A percentile compares a stretch with the other conserved stretches of the same genome.
Conservation (phyloP, 148 eudicot species). For the Agrostemma githago region DNA sequence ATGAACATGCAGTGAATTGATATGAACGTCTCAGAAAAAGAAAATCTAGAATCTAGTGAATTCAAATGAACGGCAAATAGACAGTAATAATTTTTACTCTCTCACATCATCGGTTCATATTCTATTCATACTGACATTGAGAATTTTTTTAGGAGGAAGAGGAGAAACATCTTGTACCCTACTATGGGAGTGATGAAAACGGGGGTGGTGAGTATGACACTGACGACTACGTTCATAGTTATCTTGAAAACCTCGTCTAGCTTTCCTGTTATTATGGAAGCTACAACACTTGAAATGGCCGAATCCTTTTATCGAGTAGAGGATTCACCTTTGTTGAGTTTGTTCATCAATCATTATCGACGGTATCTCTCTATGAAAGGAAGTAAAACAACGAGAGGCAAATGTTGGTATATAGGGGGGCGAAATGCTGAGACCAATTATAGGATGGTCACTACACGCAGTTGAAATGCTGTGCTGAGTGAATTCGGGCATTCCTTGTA, state of each 20-base stretch:
- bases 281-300: neutral
- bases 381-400: neutral
- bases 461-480: neutral
- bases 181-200: slow-evolving; percentile 32
- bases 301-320: neutral
- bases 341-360: neutral
- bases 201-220: slow-evolving; percentile 29
- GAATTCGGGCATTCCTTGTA: neutral
- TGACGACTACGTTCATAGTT: slow-evolving; percentile 8
- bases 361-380: neutral
- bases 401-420: neutral
- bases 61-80: neutral
- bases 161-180: slow-evolving; percentile 38
- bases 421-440: neutral
- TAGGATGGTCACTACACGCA: neutral
- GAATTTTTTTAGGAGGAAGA: slow-evolving; percentile 38
- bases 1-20: neutral
- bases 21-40: neutral
- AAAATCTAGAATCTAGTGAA: neutral
- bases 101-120: neutral
- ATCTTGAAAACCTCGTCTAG: slow-evolving; percentile 4
- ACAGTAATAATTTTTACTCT: neutral
- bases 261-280: slow-evolving; percentile 13
- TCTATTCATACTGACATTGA: slow-evolving; percentile 7
- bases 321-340: neutral